A percentile compares a stretch with the other conserved stretches of the same genome.
Conservation (phyloP, 225 moss, liverwort and hornwort genomes). For the Bryoerythrophyllum caledonicum region DNA sequence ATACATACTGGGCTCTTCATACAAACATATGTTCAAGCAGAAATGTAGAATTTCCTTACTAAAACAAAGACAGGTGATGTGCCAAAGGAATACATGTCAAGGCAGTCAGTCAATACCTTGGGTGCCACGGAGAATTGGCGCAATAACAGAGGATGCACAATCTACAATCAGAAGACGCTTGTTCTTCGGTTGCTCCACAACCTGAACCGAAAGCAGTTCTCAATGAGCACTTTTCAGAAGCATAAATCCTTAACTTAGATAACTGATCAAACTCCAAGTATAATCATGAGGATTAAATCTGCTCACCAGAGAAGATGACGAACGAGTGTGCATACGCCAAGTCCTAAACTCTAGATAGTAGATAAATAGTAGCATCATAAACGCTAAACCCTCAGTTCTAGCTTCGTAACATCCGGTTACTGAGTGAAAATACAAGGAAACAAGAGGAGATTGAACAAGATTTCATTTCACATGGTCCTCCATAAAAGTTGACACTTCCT, state of each 20-base stretch:
- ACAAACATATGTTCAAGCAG: background rate
- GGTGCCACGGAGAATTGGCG: slow-evolving; percentile 78
- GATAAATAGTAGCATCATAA: too few species aligned
- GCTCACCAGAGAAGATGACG: background rate
- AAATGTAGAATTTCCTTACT: background rate
- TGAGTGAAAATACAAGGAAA: too few species aligned
- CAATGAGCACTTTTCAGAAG: slow-evolving; percentile 6
- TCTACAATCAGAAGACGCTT: slow-evolving; percentile 80
- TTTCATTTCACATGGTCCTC: background rate
- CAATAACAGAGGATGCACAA: slow-evolving; percentile 78
- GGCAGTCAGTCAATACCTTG: slow-evolving; percentile 48
- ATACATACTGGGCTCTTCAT: background rate
- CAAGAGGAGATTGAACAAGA: too few species aligned
- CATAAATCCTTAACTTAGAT: background rate
- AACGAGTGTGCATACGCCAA: background rate
- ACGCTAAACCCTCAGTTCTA: too few species aligned
- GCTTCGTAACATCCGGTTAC: too few species aligned
- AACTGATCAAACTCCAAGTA: background rate
- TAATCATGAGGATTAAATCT: background rate
- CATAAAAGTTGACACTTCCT: slow-evolving; percentile 4
- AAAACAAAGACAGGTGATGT: slow-evolving; percentile 1
- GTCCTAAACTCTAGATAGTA: too few species aligned
- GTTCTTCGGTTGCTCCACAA: slow-evolving; percentile 30
- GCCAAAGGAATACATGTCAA: slow-evolving; percentile 9
- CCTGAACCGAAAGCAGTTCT: slow-evolving; percentile 35